Evolutionary conservation across 1,284 basidiomycete species (phyloP), one percentile per base, ranked within the genome.

Genomic region (Inonotus obliquus): DNA sequence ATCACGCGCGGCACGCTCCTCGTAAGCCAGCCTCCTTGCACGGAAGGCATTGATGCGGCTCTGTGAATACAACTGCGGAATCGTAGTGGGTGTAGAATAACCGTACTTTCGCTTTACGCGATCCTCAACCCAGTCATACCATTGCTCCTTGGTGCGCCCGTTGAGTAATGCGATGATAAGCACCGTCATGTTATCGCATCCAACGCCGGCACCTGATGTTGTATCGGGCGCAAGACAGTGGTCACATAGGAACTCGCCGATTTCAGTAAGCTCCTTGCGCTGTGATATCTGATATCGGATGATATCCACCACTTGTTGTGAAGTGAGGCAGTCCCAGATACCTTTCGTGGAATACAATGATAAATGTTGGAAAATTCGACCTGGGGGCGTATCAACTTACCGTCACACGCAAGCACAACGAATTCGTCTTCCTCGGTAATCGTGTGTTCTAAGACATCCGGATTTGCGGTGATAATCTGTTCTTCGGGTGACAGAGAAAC

Each of bases 151-250:
- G 14, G 94, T 94, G 63, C 88, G 86, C 35, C 93, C 96, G 65
- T 91, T 82, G 35, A 97, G 82, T 54, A 99, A 73, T 3, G 94
- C 97, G 54, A 99, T 85, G 62, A 99, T 84, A 67, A 98, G 84
- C 59, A 97, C 81, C 0, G 97, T 99, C 97, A 99, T 99, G 79
- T 99, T 99, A 78, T 99, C 97, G 72, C 96, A 98, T 23, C 97
- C 97, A 65, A 98, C 92, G 17, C 97, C 96, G 48, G 84, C 84
- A 49, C 93, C 94, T 45, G 92, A 91, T 52, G 92, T 91, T 1
- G 93, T 92, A 72, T 98, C 94, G 0, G 96, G 95, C 11, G 97
- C 96, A 52, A 98, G 82, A 73, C 97, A 99, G 67, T 91, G 88
- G 66, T 95, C 91, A 76, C 97, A 97, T 69, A 98, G 86, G 68